Base-by-base conservation (phyloP, 2,329 filamentous ascomycete species). In the Fusarium ramigenum region DNA sequence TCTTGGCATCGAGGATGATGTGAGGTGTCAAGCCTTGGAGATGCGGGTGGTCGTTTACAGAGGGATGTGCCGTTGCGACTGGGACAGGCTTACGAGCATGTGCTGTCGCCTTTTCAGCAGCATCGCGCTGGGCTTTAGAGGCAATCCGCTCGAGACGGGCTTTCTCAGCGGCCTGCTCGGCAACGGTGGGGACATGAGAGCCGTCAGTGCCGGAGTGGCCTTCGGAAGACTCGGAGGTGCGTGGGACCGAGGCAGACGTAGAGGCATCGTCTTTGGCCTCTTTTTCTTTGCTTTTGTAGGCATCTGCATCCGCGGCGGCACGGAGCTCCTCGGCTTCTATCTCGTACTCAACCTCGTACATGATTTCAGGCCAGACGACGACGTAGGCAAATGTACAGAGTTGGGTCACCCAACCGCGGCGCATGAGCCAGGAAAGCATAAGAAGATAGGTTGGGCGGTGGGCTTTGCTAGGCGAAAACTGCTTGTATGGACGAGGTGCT, bases 371-470 rank as follows among this genome's bases (percentile, higher is more conserved):
- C 82, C 92, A 92, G 46, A 96, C 93, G 56, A 96, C 90, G 47
- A 98, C 90, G 86, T 96, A 97, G 18, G 93, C 94, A 81, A 97
- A 98, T 2, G 94, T 96, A 71, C 95, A 93, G 10, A 99, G 87
- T 80, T 98, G 95, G 2, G 93, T 97, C 2, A 98, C 95, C 93
- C 96, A 97, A 19, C 94, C 95, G 52, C 94, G 93, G 44, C 95
- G 91, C 84, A 98, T 91, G 14, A 99, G 88, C 94, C 96, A 99
- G 28, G 94, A 95, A 32, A 99, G 86, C 82, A 98, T 97, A 39
- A 93, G 90, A 82, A 98, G 92, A 81, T 98, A 99, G 5, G 92
- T 91, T 11, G 92, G 91, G 47, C 96, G 93, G 79, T 98, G 95
- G 77, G 94, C 93, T 80, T 95, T 95, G 78, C 91, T 95, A 0